Conservation (phyloP, 371 early-diverging fungal genomes). For the Mucor plumbeus region DNA sequence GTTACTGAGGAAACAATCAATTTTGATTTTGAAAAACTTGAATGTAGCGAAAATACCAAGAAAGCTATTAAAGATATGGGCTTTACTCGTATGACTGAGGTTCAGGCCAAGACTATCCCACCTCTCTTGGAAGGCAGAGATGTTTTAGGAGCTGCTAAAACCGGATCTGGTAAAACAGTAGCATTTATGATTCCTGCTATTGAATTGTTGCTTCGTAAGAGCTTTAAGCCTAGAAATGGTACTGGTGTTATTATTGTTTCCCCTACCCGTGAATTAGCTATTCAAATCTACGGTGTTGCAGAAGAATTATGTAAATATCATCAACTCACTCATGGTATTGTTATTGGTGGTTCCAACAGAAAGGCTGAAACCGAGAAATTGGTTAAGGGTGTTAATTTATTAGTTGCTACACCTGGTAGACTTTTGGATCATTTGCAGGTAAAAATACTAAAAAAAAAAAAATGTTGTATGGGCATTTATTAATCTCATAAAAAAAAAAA, state of each 20-base stretch:
- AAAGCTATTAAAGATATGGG: slow-evolving; percentile 93
- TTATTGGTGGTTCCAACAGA: slow-evolving; percentile 97
- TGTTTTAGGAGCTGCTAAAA: slow-evolving; percentile 99
- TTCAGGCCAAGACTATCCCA: slow-evolving; percentile 96
- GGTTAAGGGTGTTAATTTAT: slow-evolving; percentile 90
- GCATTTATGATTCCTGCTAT: slow-evolving; percentile 98
- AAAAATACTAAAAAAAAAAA: too few species aligned
- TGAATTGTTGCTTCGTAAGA: slow-evolving; percentile 83
- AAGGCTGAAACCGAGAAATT: slow-evolving; percentile 95
- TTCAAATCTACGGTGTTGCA: slow-evolving; percentile 98
- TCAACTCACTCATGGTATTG: slow-evolving; percentile 86
- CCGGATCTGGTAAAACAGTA: slow-evolving; percentile 99
- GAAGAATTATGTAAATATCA: slow-evolving; percentile 92
- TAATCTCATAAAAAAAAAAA: too few species aligned
- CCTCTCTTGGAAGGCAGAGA: slow-evolving; percentile 95
- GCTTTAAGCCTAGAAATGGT: slow-evolving; percentile 94
- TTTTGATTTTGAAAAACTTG: slow-evolving; percentile 67
- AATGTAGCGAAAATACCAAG: slow-evolving; percentile 69
- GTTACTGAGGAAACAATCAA: slow-evolving; percentile 43
- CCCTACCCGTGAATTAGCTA: slow-evolving; percentile 99
- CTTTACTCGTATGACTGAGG: slow-evolving; percentile 95
- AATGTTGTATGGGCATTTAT: too few species aligned
- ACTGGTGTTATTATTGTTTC: slow-evolving; percentile 97
- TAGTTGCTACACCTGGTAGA: slow-evolving; percentile 98
- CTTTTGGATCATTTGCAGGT: slow-evolving; percentile 93